A percentile compares a stretch with the other conserved stretches of the same genome.
Evolutionary conservation across 2,329 filamentous ascomycete genomes (phyloP).

Genomic region (Aspergillus puulaauensis): DNA sequence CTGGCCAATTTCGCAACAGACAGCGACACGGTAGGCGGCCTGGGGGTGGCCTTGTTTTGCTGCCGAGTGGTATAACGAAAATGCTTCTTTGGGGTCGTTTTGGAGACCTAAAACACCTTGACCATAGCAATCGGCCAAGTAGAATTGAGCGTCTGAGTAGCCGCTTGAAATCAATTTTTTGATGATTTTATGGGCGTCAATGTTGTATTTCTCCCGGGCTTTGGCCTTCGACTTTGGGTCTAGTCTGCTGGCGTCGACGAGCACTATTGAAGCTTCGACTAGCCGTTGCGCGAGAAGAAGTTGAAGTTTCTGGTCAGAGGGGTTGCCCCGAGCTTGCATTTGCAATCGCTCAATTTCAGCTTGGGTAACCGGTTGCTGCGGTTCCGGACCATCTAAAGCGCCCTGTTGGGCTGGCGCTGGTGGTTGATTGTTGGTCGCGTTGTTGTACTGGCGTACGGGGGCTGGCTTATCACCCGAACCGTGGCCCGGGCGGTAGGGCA

Average conservation of each 20-base stretch:
- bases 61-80: slow-evolving; percentile 87
- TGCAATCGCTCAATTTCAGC: slow-evolving; percentile 77
- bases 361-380: slow-evolving; percentile 63
- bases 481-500: slow-evolving; percentile 54
- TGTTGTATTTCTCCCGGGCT: slow-evolving; percentile 76
- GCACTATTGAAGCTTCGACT: slow-evolving; percentile 76
- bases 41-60: slow-evolving; percentile 85
- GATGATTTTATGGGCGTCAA: slow-evolving; percentile 84
- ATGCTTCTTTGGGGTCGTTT: slow-evolving; percentile 86
- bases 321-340: slow-evolving; percentile 66
- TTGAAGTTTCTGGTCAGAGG: slow-evolving; percentile 69
- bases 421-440: slow-evolving; percentile 24
- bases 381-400: slow-evolving; percentile 15
- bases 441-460: slow-evolving; percentile 55
- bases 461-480: slow-evolving; percentile 47
- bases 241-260: slow-evolving; percentile 71
- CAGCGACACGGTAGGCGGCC: slow-evolving; percentile 89
- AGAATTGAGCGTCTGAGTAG: slow-evolving; percentile 88
- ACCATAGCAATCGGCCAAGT: slow-evolving; percentile 84
- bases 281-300: slow-evolving; percentile 78
- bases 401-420: slow-evolving; percentile 34
- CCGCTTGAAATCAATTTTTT: slow-evolving; percentile 78
- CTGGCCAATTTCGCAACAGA: slow-evolving; percentile 94
- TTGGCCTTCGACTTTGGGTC: slow-evolving; percentile 64
- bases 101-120: slow-evolving; percentile 76